phyloP scores from a whole-genome alignment of 2,329 filamentous ascomycete species.

The Arthrobotrys iridis region DNA sequence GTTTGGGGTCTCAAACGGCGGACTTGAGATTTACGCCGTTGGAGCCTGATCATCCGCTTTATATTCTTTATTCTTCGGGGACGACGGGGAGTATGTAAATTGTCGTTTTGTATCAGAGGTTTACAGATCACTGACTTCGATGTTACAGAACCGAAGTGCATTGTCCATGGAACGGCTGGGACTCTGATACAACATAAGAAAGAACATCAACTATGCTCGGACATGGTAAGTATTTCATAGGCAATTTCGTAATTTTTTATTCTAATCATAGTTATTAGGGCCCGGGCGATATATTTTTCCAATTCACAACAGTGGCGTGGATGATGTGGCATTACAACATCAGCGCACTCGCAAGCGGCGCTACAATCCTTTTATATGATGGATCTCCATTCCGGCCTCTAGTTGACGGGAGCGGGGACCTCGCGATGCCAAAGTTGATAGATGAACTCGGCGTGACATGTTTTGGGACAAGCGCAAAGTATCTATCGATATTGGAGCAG shows the following conservation, averaged over 20 bases:
- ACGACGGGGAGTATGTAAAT: conserved; percentile 72
- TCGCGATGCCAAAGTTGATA: conserved; percentile 84
- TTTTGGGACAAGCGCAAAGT: conserved; percentile 94
- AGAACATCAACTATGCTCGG: conserved; percentile 87
- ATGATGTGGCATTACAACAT: conserved; percentile 99
- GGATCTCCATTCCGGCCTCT: conserved; percentile 86
- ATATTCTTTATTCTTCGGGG: conserved; percentile 91
- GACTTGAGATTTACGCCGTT: conserved; percentile 77
- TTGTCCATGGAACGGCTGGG: conserved; percentile 89
- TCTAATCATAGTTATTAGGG: conserved; percentile 13
- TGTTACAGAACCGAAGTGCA: conserved; percentile 80
- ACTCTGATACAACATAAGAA: conserved; percentile 97
- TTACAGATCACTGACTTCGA: conserved; percentile 58
- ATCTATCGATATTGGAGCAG: conserved; percentile 88
- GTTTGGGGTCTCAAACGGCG: conserved; percentile 38
- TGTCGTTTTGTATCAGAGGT: background rate
- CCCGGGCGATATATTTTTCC: conserved; percentile 57
- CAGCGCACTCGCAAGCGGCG: conserved; percentile 82
- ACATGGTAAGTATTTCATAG: conserved; percentile 68
- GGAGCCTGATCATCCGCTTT: conserved; percentile 85
- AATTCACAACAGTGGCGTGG: conserved; percentile 62
- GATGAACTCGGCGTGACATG: conserved; percentile 83
- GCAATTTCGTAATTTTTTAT: no score
- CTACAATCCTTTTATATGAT: conserved; percentile 87
- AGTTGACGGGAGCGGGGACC: conserved; percentile 72